These are phyloP conservation scores for Salicornia ramosissima DNA, from an alignment of 148 eudicot species.

Conservation along the genomic window DNA sequence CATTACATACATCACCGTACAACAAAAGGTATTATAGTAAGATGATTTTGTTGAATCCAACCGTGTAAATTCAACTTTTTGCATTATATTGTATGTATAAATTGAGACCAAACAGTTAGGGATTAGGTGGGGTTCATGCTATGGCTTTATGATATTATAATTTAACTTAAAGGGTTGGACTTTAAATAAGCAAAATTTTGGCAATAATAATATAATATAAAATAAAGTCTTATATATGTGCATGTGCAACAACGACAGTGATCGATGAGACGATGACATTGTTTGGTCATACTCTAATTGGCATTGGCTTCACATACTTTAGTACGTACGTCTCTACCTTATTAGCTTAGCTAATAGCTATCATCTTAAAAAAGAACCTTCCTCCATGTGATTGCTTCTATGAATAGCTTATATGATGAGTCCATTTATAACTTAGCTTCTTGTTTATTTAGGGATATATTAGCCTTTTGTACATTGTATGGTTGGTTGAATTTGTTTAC, in stretches of 20 bases:
- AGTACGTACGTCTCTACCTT: no score
- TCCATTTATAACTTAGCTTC: no score
- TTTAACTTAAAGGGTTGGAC: not conserved
- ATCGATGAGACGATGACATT: conserved; percentile 2
- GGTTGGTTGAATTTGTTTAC: no score
- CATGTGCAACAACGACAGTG: conserved; percentile 25
- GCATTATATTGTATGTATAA: not conserved
- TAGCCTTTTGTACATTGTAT: no score
- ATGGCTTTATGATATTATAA: not conserved
- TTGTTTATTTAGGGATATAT: no score
- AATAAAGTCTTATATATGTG: not conserved
- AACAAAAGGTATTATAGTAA: no score
- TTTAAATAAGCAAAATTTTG: conserved; percentile 7
- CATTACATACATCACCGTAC: no score
- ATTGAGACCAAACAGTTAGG: conserved; percentile 13
- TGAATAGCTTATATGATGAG: not conserved
- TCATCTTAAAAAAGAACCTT: not conserved
- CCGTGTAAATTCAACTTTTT: conserved; percentile 12
- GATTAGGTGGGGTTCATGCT: conserved; percentile 13
- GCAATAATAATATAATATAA: not conserved
- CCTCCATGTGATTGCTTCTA: conserved; percentile 12
- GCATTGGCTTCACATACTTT: not conserved
- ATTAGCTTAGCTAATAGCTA: no score
- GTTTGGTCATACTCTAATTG: conserved; percentile 3
- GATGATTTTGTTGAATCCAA: conserved; percentile 5